Percentiles rank a stretch among this genome's conserved stretches.
phyloP scores from a whole-genome alignment of 129 eudicot genomes.

The Flaveria robusta region DNA sequence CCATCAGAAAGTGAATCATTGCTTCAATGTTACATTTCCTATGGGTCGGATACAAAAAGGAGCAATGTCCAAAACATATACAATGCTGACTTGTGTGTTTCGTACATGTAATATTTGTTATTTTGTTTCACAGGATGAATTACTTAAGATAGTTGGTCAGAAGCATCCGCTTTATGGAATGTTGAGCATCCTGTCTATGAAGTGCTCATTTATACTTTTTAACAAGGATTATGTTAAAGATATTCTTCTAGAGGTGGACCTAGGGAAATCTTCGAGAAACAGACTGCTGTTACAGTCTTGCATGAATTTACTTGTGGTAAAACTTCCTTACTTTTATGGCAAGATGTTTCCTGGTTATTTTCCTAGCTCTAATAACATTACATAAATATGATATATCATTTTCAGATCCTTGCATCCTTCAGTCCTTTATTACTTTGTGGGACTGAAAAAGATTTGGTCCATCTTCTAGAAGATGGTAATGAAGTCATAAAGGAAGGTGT shows the following conservation, averaged over 20 bases:
- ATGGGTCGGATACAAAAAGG: not conserved
- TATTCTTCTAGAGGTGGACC: conserved; percentile 62
- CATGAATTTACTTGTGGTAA: conserved; percentile 91
- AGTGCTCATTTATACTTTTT: conserved; percentile 85
- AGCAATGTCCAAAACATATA: not conserved
- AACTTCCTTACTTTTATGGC: conserved; percentile 2
- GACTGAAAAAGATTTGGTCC: conserved; percentile 76
- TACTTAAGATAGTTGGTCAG: conserved; percentile 75
- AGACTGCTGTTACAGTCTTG: conserved; percentile 59
- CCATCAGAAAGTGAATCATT: not conserved
- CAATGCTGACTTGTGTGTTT: not conserved
- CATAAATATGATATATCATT: conserved; percentile 15
- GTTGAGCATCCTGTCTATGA: conserved; percentile 70
- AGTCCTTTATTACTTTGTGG: conserved; percentile 73
- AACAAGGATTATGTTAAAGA: conserved; percentile 91
- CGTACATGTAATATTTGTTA: conserved; percentile 3
- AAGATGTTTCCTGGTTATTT: not conserved
- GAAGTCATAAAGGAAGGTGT: conserved; percentile 88
- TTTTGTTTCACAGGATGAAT: conserved; percentile 59
- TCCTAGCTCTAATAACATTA: conserved; percentile 5
- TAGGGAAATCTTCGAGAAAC: conserved; percentile 56
- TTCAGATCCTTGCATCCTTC: conserved; percentile 87
- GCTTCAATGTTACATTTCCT: not conserved
- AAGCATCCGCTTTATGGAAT: conserved; percentile 77
- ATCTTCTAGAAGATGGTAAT: conserved; percentile 85